Conservation (phyloP, 2,329 filamentous ascomycete species). For the Fusarium sp. region DNA sequence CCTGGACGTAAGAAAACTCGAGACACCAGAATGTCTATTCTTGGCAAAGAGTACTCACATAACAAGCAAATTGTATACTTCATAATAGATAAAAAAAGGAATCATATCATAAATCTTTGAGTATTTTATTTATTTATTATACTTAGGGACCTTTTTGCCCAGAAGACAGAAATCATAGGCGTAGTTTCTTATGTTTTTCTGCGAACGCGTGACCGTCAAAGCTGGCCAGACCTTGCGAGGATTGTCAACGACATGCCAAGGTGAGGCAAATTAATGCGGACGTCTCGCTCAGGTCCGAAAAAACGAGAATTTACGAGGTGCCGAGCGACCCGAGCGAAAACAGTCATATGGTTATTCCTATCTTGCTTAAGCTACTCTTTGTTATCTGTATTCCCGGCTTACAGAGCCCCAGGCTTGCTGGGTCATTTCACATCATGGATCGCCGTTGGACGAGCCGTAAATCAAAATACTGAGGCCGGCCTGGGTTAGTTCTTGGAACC, state of each 20-base stretch:
- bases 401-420: not conserved
- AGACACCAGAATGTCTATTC: no score
- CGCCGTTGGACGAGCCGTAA: slow-evolving; percentile 27
- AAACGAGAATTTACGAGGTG: not conserved
- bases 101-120: no score
- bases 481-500: not conserved
- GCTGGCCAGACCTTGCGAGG: not conserved
- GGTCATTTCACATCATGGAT: not conserved
- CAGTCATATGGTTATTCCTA: not conserved
- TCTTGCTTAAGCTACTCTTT: not conserved
- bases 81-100: no score
- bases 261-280: not conserved
- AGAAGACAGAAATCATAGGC: no score
- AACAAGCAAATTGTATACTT: no score
- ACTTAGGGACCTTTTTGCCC: no score
- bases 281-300: not conserved
- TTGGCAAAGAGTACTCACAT: no score
- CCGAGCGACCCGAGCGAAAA: not conserved
- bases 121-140: no score
- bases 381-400: not conserved
- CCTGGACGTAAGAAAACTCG: no score
- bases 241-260: not conserved
- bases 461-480: not conserved
- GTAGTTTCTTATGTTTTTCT: no score
- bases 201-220: not conserved